Percentiles rank a stretch among this genome's conserved stretches.
Evolutionary conservation across 1,284 basidiomycete species (phyloP).

Genomic region (Naganishia sp.): DNA sequence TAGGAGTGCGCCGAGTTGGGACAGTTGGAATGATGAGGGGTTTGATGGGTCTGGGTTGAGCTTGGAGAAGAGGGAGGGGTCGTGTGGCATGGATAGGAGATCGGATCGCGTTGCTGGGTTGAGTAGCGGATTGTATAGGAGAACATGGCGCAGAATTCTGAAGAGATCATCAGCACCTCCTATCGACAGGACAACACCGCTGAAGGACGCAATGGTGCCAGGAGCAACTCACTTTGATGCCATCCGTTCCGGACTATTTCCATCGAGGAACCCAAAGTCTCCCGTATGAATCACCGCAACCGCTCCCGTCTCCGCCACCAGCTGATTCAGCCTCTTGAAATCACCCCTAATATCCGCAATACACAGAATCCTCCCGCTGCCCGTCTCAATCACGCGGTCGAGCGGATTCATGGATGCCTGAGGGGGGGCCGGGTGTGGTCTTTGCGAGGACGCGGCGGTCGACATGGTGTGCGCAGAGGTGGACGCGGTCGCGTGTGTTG

Average conservation of each 20-base stretch:
- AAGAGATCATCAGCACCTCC: background rate
- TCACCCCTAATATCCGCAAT: slow-evolving; percentile 90
- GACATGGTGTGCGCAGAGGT: slow-evolving; percentile 24
- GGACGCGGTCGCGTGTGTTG: slow-evolving; percentile 18
- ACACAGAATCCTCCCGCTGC: slow-evolving; percentile 82
- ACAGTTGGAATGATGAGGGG: slow-evolving; percentile 61
- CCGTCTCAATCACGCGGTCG: slow-evolving; percentile 30
- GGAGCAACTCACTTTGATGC: slow-evolving; percentile 68
- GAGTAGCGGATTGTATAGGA: slow-evolving; percentile 97
- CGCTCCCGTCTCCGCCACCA: slow-evolving; percentile 85
- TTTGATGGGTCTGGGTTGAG: slow-evolving; percentile 56
- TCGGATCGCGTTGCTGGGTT: slow-evolving; percentile 75
- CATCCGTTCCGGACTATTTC: slow-evolving; percentile 79
- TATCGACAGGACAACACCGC: background rate
- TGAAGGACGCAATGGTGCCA: no score
- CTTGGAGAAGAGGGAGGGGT: slow-evolving; percentile 60
- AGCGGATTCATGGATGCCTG: slow-evolving; percentile 13
- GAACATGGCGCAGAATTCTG: slow-evolving; percentile 85
- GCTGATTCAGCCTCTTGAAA: slow-evolving; percentile 77
- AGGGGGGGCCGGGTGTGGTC: background rate
- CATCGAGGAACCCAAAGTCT: slow-evolving; percentile 98
- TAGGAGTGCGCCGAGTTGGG: slow-evolving; percentile 90
- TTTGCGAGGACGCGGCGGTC: slow-evolving; percentile 24
- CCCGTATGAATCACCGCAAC: slow-evolving; percentile 96
- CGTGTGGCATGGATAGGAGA: slow-evolving; percentile 66